A percentile compares a stretch with the other conserved stretches of the same genome.
phyloP scores from a whole-genome alignment of 2,329 filamentous ascomycete species.

The Fusarium decemcellulare region DNA sequence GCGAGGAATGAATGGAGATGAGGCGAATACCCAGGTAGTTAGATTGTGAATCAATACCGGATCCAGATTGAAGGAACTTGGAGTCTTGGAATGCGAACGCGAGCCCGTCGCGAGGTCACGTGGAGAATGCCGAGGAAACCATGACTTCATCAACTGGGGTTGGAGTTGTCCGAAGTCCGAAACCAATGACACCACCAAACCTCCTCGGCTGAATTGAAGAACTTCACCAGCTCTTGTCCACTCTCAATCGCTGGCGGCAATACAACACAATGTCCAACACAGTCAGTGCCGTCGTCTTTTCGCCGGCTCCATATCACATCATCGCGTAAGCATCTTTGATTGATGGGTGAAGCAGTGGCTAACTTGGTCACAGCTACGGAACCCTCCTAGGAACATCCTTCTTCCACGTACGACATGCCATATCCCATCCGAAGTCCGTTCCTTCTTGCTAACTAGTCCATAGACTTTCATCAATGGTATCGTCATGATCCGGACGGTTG shows the following conservation, averaged over 20 bases:
- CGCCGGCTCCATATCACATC: slow-evolving; percentile 82
- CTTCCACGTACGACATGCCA: slow-evolving; percentile 74
- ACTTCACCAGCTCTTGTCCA: slow-evolving; percentile 13
- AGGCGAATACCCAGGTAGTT: no score
- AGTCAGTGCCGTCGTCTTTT: slow-evolving; percentile 68
- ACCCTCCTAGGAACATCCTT: slow-evolving; percentile 88
- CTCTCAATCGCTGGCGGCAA: slow-evolving; percentile 9
- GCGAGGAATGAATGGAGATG: no score
- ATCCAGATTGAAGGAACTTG: neutral
- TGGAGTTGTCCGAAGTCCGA: slow-evolving; percentile 11
- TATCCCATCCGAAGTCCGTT: rapidly evolving
- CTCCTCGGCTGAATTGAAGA: slow-evolving; percentile 26
- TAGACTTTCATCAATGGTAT: slow-evolving; percentile 83
- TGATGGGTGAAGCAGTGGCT: slow-evolving; percentile 23
- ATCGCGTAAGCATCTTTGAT: slow-evolving; percentile 69
- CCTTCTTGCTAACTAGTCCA: slow-evolving; percentile 18
- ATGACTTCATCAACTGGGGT: slow-evolving; percentile 25
- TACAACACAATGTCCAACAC: slow-evolving; percentile 61
- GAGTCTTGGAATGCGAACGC: slow-evolving; percentile 1
- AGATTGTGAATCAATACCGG: no score
- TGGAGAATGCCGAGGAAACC: slow-evolving; percentile 33
- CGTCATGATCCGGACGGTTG: slow-evolving; percentile 81
- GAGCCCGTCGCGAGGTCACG: slow-evolving; percentile 48
- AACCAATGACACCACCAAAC: neutral
- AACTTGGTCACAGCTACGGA: slow-evolving; percentile 75